Evolutionary conservation across 2,329 filamentous ascomycete genomes (phyloP), one percentile per base, ranked within the genome.

Genomic region (Colletotrichum scovillei): DNA sequence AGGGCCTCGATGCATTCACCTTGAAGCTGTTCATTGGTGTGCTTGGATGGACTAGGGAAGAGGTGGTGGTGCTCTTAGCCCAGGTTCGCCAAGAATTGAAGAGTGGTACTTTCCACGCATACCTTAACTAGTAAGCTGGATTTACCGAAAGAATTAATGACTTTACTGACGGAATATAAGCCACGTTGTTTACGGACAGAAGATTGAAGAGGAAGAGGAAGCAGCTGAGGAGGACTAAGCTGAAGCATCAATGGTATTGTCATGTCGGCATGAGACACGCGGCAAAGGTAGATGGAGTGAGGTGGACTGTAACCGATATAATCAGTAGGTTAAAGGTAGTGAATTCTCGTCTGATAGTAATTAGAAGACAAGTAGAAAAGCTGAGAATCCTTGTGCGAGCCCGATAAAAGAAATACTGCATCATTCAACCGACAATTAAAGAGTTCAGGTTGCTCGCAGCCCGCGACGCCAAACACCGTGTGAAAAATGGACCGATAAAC

Each of bases 1-100:
- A 77, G 8, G 77, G 77, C 0, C 63, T 78, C 5, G 77, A 80
- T 38, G 78, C 66, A 1, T 77, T 80, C 57, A 76, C 75, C 14
- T 69, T 80, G 32, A 74, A 74, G 2, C 60, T 80, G 35, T 80
- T 81, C 63, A 81, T 80, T 4, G 77, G 78, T n/a, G 77, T 80
- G 9, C 73, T 80, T 32, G 79, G 79, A 1, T 81, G 80, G 79
- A 69, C 58, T 0, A 68, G 69, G 53, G 69, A 78, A n/a, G 79
- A 82, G 63, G 78, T 78, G 12, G 55, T 78, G 24, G 76, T 78
- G 2, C 74, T 81, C 57, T 76, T 80, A 24, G 78, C 78, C 4
- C 71, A 75, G 0, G 80, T 81, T 2, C 77, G 78, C n/a, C 77
- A 77, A 32, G 80, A 81, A 70, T 64, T 82, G 64, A 79, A 75